Evolutionary conservation across 768 basidiomycete species (phyloP), one percentile per base, ranked within the genome.

Genomic region (Suillus clintonianus): DNA sequence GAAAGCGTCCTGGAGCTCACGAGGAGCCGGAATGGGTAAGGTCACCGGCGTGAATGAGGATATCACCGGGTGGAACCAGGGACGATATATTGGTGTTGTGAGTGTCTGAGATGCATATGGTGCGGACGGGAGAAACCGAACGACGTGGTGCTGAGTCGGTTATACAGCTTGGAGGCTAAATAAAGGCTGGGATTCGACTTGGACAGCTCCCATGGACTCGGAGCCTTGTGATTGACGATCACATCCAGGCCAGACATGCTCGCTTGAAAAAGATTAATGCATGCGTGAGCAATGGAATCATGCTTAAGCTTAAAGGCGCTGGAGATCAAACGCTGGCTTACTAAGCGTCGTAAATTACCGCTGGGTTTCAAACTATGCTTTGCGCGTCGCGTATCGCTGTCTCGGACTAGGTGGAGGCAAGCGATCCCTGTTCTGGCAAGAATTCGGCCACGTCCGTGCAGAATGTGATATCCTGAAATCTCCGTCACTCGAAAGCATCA

Each of bases 41-140:
- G 63, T 81, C 77, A 13, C 78, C 81, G 7, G 79, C 72, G 53
- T 81, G 80, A 51, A 82, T 76, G 42, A 81, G 73, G 56, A 81
- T 75, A 66, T 82, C 79, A 59, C 79, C 80, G 34, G 64, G 32
- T 48, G 81, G 80, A 41, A 80, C 66, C 22, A 66, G 36, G 8
- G 77, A 68, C 10, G 65, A 48, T 36, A 24, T 5, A 48, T 78
- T 77, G 22, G 67, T 64, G 65, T 74, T 79, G 66, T 79, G 80
- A 10, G 79, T 81, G 57, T 50, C 48, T 17, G 48, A 50, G 15
- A 50, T 50, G 15, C 48, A 50, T 50, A 30, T 30, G 27, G 48
- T 50, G 15, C 48, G 27, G 27, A 50, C 48, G 48, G 48, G 27
- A 50, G 48, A 50, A 50, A 30, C 17, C 8, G 27, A 51, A 19